A percentile compares a stretch with the other conserved stretches of the same genome.
Conservation (phyloP, 2,329 filamentous ascomycete species). For the Penicillium sp. region DNA sequence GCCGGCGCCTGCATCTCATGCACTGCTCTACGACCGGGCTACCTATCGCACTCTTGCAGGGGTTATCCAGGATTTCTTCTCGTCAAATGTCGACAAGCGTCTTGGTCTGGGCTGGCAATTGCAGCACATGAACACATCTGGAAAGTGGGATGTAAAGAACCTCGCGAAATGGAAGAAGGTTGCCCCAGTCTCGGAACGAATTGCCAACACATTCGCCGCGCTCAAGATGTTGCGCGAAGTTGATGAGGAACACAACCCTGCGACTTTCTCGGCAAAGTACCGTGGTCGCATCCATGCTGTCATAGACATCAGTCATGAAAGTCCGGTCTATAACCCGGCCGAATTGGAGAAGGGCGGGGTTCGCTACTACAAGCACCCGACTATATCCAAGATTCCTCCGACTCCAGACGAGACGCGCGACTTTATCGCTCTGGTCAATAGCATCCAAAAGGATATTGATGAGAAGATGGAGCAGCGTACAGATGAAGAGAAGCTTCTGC, state of each 20-base stretch:
- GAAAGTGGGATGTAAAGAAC: slow-evolving; percentile 99
- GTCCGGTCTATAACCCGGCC: slow-evolving; percentile 80
- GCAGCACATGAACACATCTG: slow-evolving; percentile 79
- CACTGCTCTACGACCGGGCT: slow-evolving; percentile 74
- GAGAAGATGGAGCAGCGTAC: slow-evolving; percentile 41
- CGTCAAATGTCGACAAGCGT: slow-evolving; percentile 69
- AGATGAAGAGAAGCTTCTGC: slow-evolving; percentile 31
- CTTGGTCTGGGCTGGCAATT: slow-evolving; percentile 87
- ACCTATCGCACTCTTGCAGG: slow-evolving; percentile 75
- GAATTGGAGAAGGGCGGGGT: slow-evolving; percentile 65
- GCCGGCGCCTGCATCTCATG: slow-evolving; percentile 75
- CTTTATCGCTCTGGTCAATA: slow-evolving; percentile 60
- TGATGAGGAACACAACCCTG: slow-evolving; percentile 76
- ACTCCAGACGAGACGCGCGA: slow-evolving; percentile 57
- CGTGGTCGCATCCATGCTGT: slow-evolving; percentile 67
- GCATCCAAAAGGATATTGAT: slow-evolving; percentile 56
- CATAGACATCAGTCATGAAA: slow-evolving; percentile 87
- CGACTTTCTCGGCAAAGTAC: slow-evolving; percentile 67
- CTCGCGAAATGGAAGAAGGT: slow-evolving; percentile 86
- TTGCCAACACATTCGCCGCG: slow-evolving; percentile 76
- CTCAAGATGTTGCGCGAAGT: slow-evolving; percentile 93
- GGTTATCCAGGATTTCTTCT: slow-evolving; percentile 78
- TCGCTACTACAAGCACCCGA: slow-evolving; percentile 82
- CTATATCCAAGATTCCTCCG: slow-evolving; percentile 86
- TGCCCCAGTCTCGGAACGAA: slow-evolving; percentile 70